Base-by-base conservation (phyloP, 1,284 basidiomycete species). In the Afroboletus lepidellus region DNA sequence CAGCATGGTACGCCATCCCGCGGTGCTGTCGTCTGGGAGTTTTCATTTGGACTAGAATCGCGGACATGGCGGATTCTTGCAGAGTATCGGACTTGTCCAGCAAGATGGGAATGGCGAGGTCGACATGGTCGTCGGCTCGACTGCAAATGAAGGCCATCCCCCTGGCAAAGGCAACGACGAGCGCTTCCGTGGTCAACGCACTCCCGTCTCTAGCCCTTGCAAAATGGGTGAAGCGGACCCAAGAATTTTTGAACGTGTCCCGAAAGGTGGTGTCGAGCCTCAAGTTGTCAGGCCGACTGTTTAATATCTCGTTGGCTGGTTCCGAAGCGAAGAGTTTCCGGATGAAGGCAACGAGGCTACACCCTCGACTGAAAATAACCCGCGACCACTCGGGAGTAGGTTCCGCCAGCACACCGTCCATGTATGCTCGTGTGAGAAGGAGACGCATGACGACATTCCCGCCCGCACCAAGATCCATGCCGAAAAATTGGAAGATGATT, bases 161-260 rank as follows among this genome's bases (percentile, higher is more conserved):
- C 33, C 33, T 24, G 13, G 24, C 18, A 25, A 34, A 45, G 2
- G 42, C 42, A 33, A 21, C 30, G 8, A 44, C 34, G 23, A 45
- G 43, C 2, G 45, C 48, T 5, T 33, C 32, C 2, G 46, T 48
- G 1, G 41, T 48, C 7, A 36, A 5, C 11, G 5, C 25, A 13
- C n/a, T 36, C 9, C n/a, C 20, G 15, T 55, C 49, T 3, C 24
- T 37, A 5, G 45, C 49, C 36, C 48, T 51, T 1, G 37, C 37
- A 9, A 51, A 51, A 23, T 54, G 49, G 0, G 46, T 54, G 30
- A 54, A 51, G 1, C 53, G 45, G 3, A 54, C 39, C 0, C 47
- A 21, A 1, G 53, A 42, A 11, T 45, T 1, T 39, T 18, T 15
- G 20, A 44, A 54, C 3, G 11, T 12, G 9, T 21, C 4, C 5